Base-by-base conservation (phyloP, 768 basidiomycete species). In the Boletus reticulatus region DNA sequence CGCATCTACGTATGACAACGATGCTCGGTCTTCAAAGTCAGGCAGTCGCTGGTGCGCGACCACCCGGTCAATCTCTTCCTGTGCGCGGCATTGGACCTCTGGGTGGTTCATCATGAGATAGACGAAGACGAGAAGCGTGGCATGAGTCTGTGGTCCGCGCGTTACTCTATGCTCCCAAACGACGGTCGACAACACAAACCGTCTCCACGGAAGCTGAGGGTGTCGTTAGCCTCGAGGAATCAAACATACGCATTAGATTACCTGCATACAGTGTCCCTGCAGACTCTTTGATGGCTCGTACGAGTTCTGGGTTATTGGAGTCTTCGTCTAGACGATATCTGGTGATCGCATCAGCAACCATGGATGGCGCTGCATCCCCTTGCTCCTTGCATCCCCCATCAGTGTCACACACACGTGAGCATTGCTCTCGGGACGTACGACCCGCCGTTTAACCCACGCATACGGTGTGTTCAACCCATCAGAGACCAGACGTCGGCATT, bases 71-170 rank as follows among this genome's bases (percentile, higher is more conserved):
- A 78, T 68, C 52, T 76, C 77, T 42, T 62, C 67, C 39, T 78
- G 76, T 0, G 75, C 75, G 27, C 68, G 74, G 1, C 45, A 50
- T 55, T 77, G 77, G 19, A 68, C 67, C 2, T 72, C 67, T 6
- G 74, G 78, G 36, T 72, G 66, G 27, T 64, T 67, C 5, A 72
- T 48, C 74, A 78, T 78, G 7, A 72, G 72, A 48, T 68, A 59
- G 38, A 73, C 38, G 45, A 75, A 75, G 14, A 62, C 66, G 36
- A 65, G 27, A 7, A 76, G 10, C 14, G 65, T 62, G 10, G 74
- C 73, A 1, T 66, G 58, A 20, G 69, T 75, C 74, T 75, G 42
- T 29, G 27, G 27, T 55, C 36, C 36, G 36, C 12, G 36, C 13
- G 36, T 37, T 37, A 16, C 66, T 51, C 37, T 68, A 70, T 0